Evolutionary conservation across 75 land plant species (phyloP).

Genomic region (Pseudotsuga menziesii): DNA sequence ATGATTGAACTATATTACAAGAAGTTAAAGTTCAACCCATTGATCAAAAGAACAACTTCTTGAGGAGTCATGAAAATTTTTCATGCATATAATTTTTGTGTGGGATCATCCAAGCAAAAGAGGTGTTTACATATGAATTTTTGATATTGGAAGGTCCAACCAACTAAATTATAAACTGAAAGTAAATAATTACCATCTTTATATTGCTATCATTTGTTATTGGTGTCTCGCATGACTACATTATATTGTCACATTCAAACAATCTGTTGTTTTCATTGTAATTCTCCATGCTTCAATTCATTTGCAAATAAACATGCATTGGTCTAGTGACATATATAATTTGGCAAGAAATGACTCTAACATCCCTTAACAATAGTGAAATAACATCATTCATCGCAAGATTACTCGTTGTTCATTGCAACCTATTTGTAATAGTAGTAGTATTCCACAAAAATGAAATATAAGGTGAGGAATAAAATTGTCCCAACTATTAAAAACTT

Average conservation of each 20-base stretch:
- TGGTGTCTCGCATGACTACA: background rate
- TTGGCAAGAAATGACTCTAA: background rate
- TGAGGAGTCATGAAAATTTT: too few relatives aligned
- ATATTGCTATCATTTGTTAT: background rate
- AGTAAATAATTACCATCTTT: background rate
- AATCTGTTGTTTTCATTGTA: background rate
- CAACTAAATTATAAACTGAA: too few relatives aligned
- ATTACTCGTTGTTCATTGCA: background rate
- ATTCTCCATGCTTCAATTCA: background rate
- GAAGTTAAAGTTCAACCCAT: too few relatives aligned
- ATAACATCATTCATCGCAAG: background rate
- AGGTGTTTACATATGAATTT: too few relatives aligned
- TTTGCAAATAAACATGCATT: background rate
- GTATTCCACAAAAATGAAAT: background rate
- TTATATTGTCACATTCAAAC: background rate
- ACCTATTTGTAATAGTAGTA: background rate
- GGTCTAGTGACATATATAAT: background rate
- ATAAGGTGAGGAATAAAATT: background rate
- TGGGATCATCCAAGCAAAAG: too few relatives aligned
- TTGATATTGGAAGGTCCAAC: too few relatives aligned
- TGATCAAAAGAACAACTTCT: too few relatives aligned
- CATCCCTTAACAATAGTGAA: background rate
- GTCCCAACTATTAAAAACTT: too few relatives aligned
- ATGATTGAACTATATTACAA: too few relatives aligned
- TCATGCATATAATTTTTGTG: too few relatives aligned